Evolutionary conservation across 345 rosid species (phyloP), one percentile per base, ranked within the genome.

Genomic region (Diplotaxis tenuifolia): DNA sequence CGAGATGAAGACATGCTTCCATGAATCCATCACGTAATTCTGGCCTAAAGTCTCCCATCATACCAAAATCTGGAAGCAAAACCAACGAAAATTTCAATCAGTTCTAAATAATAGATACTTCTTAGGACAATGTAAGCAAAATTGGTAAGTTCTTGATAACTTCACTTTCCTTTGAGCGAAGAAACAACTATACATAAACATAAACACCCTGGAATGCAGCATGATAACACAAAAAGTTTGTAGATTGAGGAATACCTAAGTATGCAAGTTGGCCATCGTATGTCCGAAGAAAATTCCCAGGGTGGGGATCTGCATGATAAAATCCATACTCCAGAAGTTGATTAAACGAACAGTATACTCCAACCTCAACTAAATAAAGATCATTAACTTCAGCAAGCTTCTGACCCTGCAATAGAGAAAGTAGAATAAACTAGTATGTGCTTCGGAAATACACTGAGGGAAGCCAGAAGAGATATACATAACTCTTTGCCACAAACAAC

Each of bases 281-380:
- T 22, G 98, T 89, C 23, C 98, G 94, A 22, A 93, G 83, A 81
- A 91, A 89, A 76, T 93, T 93, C 74, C 98, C 98, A 61, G 96
- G 98, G 78, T 93, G 98, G 68, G 98, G 98, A 86, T 93, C 98
- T 52, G 98, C 98, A 87, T 93, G 98, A 75, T 93, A 93, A 86
- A 93, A 93, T 23, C 97, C 98, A 70, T 81, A 76, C 75, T 93
- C 97, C 85, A 93, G 74, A 71, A 93, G 97, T 80, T 93, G 97
- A 76, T 86, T 91, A 78, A 93, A 91, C 5, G 97, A 93, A 85
- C 98, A 91, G 85, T 93, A 91, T 67, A 93, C 98, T 45, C 98
- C 98, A 25, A 93, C 97, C 97, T 93, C 59, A 34, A 82, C 71
- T 59, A 71, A 40, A 55, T 91, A 93, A 73, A 89, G 81, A 84